Base-by-base conservation (phyloP, 495 filamentous ascomycete species). In the Collariella sp. region DNA sequence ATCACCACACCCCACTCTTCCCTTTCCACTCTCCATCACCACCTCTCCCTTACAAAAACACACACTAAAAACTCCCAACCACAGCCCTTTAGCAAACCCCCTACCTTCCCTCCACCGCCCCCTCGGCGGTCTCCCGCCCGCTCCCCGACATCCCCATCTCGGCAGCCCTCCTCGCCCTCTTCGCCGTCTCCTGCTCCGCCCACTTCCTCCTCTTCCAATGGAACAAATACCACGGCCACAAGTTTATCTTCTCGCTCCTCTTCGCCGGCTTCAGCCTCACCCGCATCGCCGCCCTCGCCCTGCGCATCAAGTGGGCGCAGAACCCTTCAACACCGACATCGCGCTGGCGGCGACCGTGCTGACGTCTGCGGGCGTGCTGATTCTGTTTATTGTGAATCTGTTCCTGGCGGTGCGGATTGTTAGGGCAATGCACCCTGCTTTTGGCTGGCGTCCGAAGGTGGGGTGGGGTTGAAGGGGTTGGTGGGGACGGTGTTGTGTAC, bases 311-410 rank as follows among this genome's bases (percentile, higher is more conserved):
- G 50, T 85, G 79, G 81, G 71, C 79, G 9, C 65, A 58, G 34
- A 52, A 74, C 42, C 71, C 63, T 0, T 52, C 20, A 75, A 83
- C 56, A 54, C 80, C 36, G 61, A 54, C 36, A 43, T 91, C 11
- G 83, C 79, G 3, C 85, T 95, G 42, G 84, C 88, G 0, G 81
- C 89, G 1, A 70, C 78, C 41, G 77, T 95, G 61, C 81, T 95
- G 52, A 79, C 89, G 39, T 74, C 79, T 13, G 85, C 85, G 0
- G 91, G 90, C 29, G 79, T 89, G 20, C 58, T 95, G 24, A 62
- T 95, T 7, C 64, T 95, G 20, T 91, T 84, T 66, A 66, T 94
- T 52, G 67, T 91, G 62, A 93, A 95, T 66, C 67, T 96, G 18
- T 71, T 94, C 51, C 86, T 88, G 61, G 70, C 83, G 0, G 84